A percentile compares a stretch with the other conserved stretches of the same genome.
Evolutionary conservation across 768 basidiomycete species (phyloP).

Genomic region (Antrodiella citrinella): DNA sequence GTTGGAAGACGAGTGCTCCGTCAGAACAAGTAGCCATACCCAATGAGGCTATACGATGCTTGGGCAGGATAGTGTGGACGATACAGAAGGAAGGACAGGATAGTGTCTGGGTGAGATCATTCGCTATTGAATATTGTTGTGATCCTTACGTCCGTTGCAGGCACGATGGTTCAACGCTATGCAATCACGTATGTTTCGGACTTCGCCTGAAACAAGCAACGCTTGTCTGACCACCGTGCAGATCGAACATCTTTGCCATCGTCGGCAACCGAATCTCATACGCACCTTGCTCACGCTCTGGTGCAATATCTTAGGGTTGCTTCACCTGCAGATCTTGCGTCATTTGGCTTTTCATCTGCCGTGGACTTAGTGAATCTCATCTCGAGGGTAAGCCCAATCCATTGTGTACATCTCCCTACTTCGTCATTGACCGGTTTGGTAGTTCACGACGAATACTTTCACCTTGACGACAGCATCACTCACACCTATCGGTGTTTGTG

Average conservation of each 20-base stretch:
- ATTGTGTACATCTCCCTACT: not conserved
- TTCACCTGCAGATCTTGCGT: conserved; percentile 49
- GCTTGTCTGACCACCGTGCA: conserved; percentile 19
- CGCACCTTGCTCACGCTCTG: conserved; percentile 66
- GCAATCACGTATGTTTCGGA: conserved; percentile 60
- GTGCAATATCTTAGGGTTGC: conserved; percentile 60
- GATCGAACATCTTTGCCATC: conserved; percentile 50
- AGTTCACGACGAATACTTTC: conserved; percentile 93
- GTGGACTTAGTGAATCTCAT: conserved; percentile 62
- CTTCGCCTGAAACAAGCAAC: not conserved
- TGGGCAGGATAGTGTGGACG: conserved; percentile 69
- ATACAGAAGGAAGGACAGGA: conserved; percentile 45
- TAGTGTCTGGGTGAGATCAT: conserved; percentile 47
- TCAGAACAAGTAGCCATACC: conserved; percentile 45
- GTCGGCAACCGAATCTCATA: conserved; percentile 44
- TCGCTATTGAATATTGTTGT: not conserved
- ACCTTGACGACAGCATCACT: conserved; percentile 74
- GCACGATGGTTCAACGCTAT: conserved; percentile 55
- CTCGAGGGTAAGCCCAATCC: conserved; percentile 47
- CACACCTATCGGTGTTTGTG: conserved; percentile 74
- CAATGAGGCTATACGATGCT: conserved; percentile 69
- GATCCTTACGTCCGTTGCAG: conserved; percentile 26
- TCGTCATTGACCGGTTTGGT: conserved; percentile 5
- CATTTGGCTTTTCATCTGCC: conserved; percentile 48
- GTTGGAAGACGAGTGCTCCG: conserved; percentile 45